These are phyloP conservation scores for Aphelidium insulamus DNA, from an alignment of 371 early-diverging fungal genomes.

Conservation along the genomic window DNA sequence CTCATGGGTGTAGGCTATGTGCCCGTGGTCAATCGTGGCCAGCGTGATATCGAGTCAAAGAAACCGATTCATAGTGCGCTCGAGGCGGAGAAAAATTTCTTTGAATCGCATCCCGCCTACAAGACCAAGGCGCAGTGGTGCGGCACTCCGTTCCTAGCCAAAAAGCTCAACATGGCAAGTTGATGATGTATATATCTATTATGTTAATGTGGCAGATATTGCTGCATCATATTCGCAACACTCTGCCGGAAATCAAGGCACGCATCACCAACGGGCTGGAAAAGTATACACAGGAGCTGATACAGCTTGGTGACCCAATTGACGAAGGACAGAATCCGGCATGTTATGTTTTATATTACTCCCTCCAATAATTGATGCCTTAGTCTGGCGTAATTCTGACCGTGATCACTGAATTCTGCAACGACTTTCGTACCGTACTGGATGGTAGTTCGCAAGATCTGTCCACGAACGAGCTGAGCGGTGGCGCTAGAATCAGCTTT, in stretches of 20 bases:
- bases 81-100: slow-evolving; percentile 71
- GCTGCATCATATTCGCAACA: slow-evolving; percentile 91
- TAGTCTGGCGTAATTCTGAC: slow-evolving; percentile 45
- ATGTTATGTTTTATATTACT: too few species aligned
- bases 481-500: slow-evolving; percentile 95
- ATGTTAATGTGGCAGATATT: slow-evolving; percentile 36
- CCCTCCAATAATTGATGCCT: slow-evolving; percentile 8
- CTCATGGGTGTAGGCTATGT: slow-evolving; percentile 63
- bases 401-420: slow-evolving; percentile 91
- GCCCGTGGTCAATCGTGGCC: slow-evolving; percentile 90
- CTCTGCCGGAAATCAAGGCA: slow-evolving; percentile 90
- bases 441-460: slow-evolving; percentile 85
- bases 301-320: slow-evolving; percentile 71
- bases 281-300: slow-evolving; percentile 67
- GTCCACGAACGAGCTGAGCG: slow-evolving; percentile 77
- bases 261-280: slow-evolving; percentile 61
- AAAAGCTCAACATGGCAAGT: slow-evolving; percentile 72
- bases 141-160: slow-evolving; percentile 91
- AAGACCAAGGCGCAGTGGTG: slow-evolving; percentile 88
- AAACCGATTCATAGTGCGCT: slow-evolving; percentile 70
- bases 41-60: slow-evolving; percentile 78
- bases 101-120: slow-evolving; percentile 84
- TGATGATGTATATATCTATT: not conserved
- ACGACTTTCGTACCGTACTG: slow-evolving; percentile 75
- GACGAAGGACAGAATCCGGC: slow-evolving; percentile 29